Evolutionary conservation across 768 basidiomycete species (phyloP).

Genomic region (Tulasnella sp.): DNA sequence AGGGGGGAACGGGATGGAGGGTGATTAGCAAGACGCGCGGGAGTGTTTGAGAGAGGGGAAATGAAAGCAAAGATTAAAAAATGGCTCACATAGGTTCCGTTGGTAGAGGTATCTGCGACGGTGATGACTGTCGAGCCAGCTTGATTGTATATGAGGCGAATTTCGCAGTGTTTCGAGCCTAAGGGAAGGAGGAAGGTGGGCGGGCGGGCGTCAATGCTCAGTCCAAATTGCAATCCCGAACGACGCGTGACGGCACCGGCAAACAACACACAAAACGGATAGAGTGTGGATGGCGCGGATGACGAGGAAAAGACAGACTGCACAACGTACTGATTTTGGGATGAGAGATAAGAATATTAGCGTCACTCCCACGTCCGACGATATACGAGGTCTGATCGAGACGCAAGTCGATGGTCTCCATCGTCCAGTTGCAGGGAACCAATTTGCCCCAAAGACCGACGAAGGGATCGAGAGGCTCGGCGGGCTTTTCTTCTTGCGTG

Average conservation of each 20-base stretch:
- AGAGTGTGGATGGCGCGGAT: too few relatives aligned
- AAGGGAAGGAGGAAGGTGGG: background rate
- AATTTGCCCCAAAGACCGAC: conserved; percentile 57
- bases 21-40: background rate
- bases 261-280: background rate
- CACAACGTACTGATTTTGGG: conserved; percentile 58
- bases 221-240: background rate
- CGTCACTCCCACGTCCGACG: conserved; percentile 42
- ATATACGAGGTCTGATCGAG: conserved; percentile 37
- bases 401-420: conserved; percentile 52
- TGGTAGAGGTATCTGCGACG: conserved; percentile 51
- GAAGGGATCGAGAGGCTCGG: conserved; percentile 1
- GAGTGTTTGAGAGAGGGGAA: background rate
- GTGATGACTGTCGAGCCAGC: conserved; percentile 32
- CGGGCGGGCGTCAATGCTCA: background rate
- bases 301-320: background rate
- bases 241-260: background rate
- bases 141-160: conserved; percentile 49
- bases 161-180: conserved; percentile 49
- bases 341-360: conserved; percentile 51
- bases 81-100: conserved; percentile 48
- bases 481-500: background rate
- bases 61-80: background rate
- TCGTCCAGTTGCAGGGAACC: conserved; percentile 43
- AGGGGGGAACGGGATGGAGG: background rate